Evolutionary conservation across 345 rosid genomes (phyloP), one percentile per base, ranked within the genome.

Genomic region (Gossypium sturtianum): DNA sequence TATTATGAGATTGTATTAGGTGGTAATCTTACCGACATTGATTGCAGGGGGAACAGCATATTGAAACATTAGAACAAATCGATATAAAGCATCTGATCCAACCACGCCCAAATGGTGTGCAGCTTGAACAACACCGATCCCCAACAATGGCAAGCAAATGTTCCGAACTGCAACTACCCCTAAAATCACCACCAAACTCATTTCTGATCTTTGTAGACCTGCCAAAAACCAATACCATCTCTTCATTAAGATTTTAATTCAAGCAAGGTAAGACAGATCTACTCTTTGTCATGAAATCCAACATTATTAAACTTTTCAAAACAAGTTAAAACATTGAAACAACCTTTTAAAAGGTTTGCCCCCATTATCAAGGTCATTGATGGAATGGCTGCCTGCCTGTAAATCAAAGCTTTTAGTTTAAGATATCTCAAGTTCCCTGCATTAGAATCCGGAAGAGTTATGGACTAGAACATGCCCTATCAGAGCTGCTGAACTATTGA

Each of bases 1-100:
- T 34, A 5, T 4, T 4, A 48, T 48, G 52, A 48, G 52, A 63
- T 16, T 64, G 25, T n/a, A n/a, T n/a, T 41, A 41, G 51, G 43
- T 47, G 12, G 12, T 7, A 13, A 67, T 22, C 71, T 47, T 73
- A 86, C 92, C 87, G 53, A 86, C 79, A 61, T 72, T 83, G 78
- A 89, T 48, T 48, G 88, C 92, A 9, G 87, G 90, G 12, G 89
- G 90, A 57, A 87, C 71, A 1, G 89, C 88, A 75, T 69, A 87
- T 53, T 89, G 90, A 62, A 87, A 81, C 65, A 89, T 75, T 75
- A 87, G 92, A 74, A 84, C 70, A 49, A 89, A 85, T 48, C 77
- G 87, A 66, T 82, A 89, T 23, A 84, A 70, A 4, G 87, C 77
- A 79, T 89, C 82, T 12, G 78, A 52, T 17, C 76, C 66, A 56